These are phyloP conservation scores for Cercospora sp. DNA, from an alignment of 2,329 filamentous ascomycete genomes.

Conservation along the genomic window DNA sequence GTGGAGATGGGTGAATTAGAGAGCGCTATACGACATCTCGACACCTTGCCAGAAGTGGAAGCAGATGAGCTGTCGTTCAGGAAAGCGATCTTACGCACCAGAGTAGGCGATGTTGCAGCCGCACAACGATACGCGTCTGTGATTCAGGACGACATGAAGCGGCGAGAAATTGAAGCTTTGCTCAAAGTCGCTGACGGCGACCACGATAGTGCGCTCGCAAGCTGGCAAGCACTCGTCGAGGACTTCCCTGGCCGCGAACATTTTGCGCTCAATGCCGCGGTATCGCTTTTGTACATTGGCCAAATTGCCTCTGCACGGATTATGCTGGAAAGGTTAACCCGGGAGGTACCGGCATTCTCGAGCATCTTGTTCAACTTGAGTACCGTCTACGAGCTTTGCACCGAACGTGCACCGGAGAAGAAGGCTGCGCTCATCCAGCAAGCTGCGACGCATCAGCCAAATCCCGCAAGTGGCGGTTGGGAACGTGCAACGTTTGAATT, in stretches of 20 bases:
- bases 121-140: conserved; percentile 23
- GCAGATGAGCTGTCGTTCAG: conserved; percentile 46
- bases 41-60: conserved; percentile 53
- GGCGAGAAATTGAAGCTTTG: conserved; percentile 63
- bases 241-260: conserved; percentile 62
- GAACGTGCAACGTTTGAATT: conserved; percentile 36
- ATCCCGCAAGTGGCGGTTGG: conserved; percentile 35
- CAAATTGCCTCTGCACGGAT: conserved; percentile 69
- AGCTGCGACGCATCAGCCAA: conserved; percentile 27
- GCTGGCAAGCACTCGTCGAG: conserved; percentile 60
- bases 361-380: conserved; percentile 85
- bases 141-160: conserved; percentile 27
- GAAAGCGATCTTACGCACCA: conserved; percentile 69
- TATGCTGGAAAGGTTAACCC: conserved; percentile 67
- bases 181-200: conserved; percentile 76
- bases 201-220: conserved; percentile 62
- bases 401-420: conserved; percentile 68
- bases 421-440: conserved; percentile 67
- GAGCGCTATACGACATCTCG: conserved; percentile 73
- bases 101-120: conserved; percentile 70
- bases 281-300: conserved; percentile 81
- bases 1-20: conserved; percentile 86
- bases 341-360: conserved; percentile 66
- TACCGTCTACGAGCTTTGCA: conserved; percentile 89
- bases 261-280: conserved; percentile 77